phyloP scores from a whole-genome alignment of 2,329 filamentous ascomycete genomes.

The Dactylonectria macrodidyma region DNA sequence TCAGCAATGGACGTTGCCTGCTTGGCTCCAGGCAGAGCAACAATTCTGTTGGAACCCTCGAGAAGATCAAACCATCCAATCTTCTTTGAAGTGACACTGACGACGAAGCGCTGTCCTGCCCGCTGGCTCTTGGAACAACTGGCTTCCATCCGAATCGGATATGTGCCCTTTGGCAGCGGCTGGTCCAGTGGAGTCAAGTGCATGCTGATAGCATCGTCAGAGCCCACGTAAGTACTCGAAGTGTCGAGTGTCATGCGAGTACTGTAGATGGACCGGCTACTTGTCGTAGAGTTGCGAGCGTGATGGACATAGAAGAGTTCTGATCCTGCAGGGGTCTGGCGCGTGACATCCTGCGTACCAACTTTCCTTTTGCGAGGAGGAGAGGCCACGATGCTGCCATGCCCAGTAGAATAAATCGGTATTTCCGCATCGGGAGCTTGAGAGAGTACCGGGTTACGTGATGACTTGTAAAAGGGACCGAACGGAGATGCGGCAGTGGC shows the following conservation, averaged over 20 bases:
- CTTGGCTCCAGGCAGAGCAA: conserved; percentile 20
- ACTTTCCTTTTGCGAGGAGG: conserved; percentile 42
- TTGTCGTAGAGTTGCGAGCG: conserved; percentile 49
- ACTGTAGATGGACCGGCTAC: conserved; percentile 49
- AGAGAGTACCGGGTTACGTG: conserved; percentile 50
- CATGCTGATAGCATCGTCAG: conserved; percentile 49
- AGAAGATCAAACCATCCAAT: conserved; percentile 34
- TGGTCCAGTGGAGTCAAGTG: conserved; percentile 51
- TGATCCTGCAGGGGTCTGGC: conserved; percentile 45
- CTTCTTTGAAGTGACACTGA: conserved; percentile 30
- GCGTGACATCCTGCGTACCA: conserved; percentile 52
- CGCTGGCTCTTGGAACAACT: conserved; percentile 19
- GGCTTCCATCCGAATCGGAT: conserved; percentile 45
- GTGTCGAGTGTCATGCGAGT: conserved; percentile 51
- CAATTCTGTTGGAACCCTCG: conserved; percentile 35
- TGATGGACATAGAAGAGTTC: conserved; percentile 56
- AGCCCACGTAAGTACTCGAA: conserved; percentile 42
- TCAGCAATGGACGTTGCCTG: conserved; percentile 5
- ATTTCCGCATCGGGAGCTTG: conserved; percentile 47
- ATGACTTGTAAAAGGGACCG: conserved; percentile 53
- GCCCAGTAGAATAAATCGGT: conserved; percentile 53
- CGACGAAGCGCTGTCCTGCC: background rate
- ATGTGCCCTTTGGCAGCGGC: conserved; percentile 48
- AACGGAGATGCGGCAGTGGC: conserved; percentile 51
- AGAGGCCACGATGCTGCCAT: conserved; percentile 54